Evolutionary conservation across 108 stramenopile genomes (phyloP).

Genomic region (Aurantiochytrium sp.): DNA sequence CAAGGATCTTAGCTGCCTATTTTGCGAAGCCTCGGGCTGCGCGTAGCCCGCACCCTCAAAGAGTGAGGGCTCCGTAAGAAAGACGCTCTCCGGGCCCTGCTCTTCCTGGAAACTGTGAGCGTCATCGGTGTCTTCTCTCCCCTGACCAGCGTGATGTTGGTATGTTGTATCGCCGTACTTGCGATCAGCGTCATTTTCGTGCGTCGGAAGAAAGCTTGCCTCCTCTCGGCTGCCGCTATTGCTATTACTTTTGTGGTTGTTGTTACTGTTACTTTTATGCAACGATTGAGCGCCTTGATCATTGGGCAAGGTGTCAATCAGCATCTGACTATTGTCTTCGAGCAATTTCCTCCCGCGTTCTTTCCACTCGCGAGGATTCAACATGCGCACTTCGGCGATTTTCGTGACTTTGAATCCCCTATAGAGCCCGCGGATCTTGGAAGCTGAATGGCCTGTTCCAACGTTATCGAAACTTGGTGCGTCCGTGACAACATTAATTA

Average conservation of each 20-base stretch:
- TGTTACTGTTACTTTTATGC: no score
- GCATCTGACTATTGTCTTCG: background rate
- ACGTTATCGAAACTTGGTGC: background rate
- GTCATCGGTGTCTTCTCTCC: background rate
- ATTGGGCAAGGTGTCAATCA: no score
- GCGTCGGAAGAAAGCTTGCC: no score
- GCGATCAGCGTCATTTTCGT: no score
- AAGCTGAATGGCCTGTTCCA: background rate
- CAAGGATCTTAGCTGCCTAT: no score
- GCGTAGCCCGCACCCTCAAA: background rate
- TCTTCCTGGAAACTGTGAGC: background rate
- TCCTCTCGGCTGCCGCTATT: no score
- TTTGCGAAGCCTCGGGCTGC: no score
- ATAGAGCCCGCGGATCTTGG: background rate
- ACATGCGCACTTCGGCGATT: background rate
- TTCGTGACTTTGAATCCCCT: background rate
- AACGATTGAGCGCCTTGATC: no score
- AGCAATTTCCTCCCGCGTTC: background rate
- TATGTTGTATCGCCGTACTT: no score
- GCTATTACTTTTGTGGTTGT: no score
- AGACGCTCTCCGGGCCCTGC: background rate
- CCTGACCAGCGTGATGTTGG: background rate
- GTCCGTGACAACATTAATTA: background rate
- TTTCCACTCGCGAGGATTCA: background rate
- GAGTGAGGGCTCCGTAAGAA: background rate